Conservation (phyloP, 2,329 filamentous ascomycete genomes). For the Daldinia eschscholtzii region DNA sequence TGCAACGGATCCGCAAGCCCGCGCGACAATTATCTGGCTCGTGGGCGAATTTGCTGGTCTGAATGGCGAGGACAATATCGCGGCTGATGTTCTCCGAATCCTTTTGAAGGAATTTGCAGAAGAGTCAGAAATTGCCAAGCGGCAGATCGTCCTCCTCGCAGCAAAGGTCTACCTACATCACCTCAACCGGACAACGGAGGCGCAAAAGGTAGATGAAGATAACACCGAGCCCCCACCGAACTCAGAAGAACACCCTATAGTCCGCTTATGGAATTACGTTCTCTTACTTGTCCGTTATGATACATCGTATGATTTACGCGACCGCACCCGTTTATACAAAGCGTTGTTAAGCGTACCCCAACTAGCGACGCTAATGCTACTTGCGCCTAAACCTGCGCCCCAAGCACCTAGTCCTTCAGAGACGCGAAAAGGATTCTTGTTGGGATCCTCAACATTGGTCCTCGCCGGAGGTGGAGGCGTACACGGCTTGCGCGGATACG, state of each 20-base stretch:
- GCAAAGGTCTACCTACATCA: conserved; percentile 98
- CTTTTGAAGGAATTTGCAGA: conserved; percentile 85
- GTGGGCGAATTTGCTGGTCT: conserved; percentile 92
- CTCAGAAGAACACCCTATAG: conserved; percentile 75
- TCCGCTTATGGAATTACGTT: conserved; percentile 85
- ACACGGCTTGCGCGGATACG: conserved; percentile 83
- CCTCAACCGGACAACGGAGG: conserved; percentile 73
- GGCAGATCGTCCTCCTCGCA: conserved; percentile 90
- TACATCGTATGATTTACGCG: conserved; percentile 92
- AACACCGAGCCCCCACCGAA: conserved; percentile 51
- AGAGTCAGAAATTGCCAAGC: conserved; percentile 87
- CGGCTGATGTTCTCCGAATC: conserved; percentile 90
- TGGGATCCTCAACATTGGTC: conserved; percentile 89
- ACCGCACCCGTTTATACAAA: conserved; percentile 89
- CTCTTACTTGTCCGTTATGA: conserved; percentile 91
- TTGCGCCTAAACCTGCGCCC: conserved; percentile 94
- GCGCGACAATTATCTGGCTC: conserved; percentile 96
- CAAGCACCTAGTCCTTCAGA: conserved; percentile 92
- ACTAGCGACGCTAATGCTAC: conserved; percentile 87
- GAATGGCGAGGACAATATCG: conserved; percentile 87
- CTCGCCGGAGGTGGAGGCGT: conserved; percentile 80
- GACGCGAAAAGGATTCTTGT: conserved; percentile 78
- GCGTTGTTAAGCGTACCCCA: conserved; percentile 86
- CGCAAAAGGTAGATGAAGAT: conserved; percentile 53
- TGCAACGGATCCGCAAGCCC: conserved; percentile 85